A percentile compares a stretch with the other conserved stretches of the same genome.
Conservation (phyloP, 306 rosid species). For the Alnus glutinosa region DNA sequence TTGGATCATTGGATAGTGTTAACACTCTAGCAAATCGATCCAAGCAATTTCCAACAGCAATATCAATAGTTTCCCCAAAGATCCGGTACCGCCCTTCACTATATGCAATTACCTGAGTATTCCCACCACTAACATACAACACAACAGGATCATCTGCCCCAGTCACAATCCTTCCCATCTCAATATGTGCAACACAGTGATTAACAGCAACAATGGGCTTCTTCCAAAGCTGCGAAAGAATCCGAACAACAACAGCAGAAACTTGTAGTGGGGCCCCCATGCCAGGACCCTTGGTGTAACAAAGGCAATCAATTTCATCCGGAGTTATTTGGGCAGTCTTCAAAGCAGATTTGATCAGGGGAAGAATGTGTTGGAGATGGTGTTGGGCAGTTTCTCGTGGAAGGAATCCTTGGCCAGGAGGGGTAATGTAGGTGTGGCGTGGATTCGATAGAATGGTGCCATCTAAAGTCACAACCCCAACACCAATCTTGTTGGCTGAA, state of each 20-base stretch:
- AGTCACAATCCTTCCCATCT: constrained; percentile 94
- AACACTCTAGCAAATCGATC: constrained; percentile 89
- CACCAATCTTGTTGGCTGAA: constrained; percentile 92
- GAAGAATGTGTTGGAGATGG: constrained; percentile 79
- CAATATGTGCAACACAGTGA: constrained; percentile 93
- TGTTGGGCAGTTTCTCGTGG: constrained; percentile 96
- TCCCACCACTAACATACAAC: constrained; percentile 92
- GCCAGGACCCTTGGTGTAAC: constrained; percentile 94
- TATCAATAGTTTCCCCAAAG: constrained; percentile 94
- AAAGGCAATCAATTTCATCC: constrained; percentile 75
- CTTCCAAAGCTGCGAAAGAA: constrained; percentile 84
- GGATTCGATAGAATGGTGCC: constrained; percentile 89
- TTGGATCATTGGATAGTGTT: constrained; percentile 82
- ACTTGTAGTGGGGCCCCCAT: constrained; percentile 96
- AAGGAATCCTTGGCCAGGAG: constrained; percentile 95
- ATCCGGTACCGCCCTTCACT: constrained; percentile 89
- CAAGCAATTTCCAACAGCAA: constrained; percentile 95
- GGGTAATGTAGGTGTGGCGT: constrained; percentile 87
- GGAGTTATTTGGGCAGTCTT: constrained; percentile 60
- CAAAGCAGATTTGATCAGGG: constrained; percentile 69
- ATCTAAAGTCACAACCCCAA: constrained; percentile 76
- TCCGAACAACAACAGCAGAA: constrained; percentile 74
- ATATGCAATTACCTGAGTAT: constrained; percentile 91
- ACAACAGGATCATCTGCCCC: constrained; percentile 95
- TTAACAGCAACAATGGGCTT: constrained; percentile 90